Evolutionary conservation across 371 early-diverging fungal genomes (phyloP), one percentile per base, ranked within the genome.

Genomic region (Actinomucor elegans): DNA sequence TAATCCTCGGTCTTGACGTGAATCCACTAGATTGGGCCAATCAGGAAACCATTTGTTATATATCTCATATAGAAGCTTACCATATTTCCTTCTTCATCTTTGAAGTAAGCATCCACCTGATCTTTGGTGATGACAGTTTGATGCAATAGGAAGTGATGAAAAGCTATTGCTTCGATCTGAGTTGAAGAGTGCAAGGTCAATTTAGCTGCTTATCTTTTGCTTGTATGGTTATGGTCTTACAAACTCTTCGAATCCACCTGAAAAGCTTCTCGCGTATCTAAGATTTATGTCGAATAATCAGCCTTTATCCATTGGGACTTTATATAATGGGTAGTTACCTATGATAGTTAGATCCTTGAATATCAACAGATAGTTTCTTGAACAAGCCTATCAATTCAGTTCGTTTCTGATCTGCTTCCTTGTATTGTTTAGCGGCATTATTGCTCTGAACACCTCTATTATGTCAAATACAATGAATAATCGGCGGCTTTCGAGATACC

Each of bases 111-210:
- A 45, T 83, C 77, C 9, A 87, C 48, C 15, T 75, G 67, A 2
- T 61, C 47, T 32, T 77, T 76, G 1, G 71, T 67, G 33, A 81
- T 73, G 10, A 87, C 52, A 24, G 50, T 47, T 34, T 73, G 67
- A 21, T 77, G 60, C 28, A 76, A 29, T 5, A 86, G 48, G 41
- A 78, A 88, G 32, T 77, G 64, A 32, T 79, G 54, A 53, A 88
- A 78, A 17, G 85, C 79, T 11, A 75, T 64, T 7, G 83, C 85
- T 55, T 88, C 88, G 48, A 88, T 81, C 78, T 81, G 66, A 55
- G 23, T 18, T 20, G 15, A 11, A n/a, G n/a, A n/a, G n/a, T n/a
- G n/a, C n/a, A n/a, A n/a, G n/a, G n/a, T n/a, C n/a, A n/a, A n/a
- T n/a, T n/a, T n/a, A n/a, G n/a, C n/a, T n/a, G n/a, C n/a, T n/a